phyloP scores from a whole-genome alignment of 352 stramenopile species.

The Phytophthora europaea region DNA sequence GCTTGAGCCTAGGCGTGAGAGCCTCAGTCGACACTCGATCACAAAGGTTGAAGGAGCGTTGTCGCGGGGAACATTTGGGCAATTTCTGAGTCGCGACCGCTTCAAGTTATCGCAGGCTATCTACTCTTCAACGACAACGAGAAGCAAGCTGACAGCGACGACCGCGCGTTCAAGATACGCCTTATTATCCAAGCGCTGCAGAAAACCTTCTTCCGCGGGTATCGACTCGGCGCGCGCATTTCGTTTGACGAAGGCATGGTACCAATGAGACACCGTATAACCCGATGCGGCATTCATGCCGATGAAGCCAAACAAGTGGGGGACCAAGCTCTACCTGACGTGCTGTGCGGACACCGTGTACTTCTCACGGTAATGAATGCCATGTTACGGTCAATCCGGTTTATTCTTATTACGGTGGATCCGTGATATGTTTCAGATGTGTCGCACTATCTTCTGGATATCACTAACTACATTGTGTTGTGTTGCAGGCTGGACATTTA shows the following conservation, averaged over 20 bases:
- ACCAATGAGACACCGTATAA: not conserved
- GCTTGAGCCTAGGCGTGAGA: conserved; percentile 6
- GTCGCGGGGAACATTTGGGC: conserved; percentile 3
- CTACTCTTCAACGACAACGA: conserved; percentile 15
- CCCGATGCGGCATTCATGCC: not conserved
- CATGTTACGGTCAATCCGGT: not conserved
- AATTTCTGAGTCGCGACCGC: conserved; percentile 9
- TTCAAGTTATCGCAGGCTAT: conserved; percentile 9
- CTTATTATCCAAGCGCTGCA: not conserved
- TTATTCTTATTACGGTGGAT: not conserved
- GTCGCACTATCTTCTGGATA: not conserved
- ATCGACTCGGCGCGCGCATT: not conserved
- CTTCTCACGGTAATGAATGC: not conserved
- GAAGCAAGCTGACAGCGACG: not conserved
- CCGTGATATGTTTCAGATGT: not conserved
- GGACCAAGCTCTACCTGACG: not conserved
- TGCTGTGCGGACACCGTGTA: not conserved
- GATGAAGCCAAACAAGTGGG: not conserved
- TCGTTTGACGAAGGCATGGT: not conserved
- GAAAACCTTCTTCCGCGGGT: not conserved
- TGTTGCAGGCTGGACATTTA: not conserved
- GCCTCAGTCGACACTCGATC: conserved; percentile 7
- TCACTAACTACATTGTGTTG: not conserved
- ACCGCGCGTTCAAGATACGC: conserved; percentile 13
- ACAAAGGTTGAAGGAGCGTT: conserved; percentile 9